Base-by-base conservation (phyloP, 2,329 filamentous ascomycete species). In the Pyrenophora seminiperda region DNA sequence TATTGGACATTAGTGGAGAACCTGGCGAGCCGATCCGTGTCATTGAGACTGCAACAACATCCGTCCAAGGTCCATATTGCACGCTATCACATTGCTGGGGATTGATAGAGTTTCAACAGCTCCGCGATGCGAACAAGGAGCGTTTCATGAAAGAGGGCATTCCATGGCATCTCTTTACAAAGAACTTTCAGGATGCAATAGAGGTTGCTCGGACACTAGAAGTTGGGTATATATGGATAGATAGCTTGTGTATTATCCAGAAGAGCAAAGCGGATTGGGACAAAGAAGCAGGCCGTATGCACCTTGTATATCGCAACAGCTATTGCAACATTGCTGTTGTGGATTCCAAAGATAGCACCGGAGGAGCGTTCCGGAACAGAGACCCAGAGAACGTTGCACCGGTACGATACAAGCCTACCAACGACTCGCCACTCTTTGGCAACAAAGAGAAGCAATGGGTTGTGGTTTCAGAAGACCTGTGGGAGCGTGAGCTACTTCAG, bases 241-340 rank as follows among this genome's bases (percentile, higher is more conserved):
- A 66, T 37, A 56, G 51, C 19, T 30, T 63, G 14, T 65, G 62
- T 29, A 60, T 58, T 14, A 54, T 61, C 33, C 61, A 65, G 32
- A 55, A 56, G 1, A 15, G 19, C 2, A 37, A 33, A 10, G 56
- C 56, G 4, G 65, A 68, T 46, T 69, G 61, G 45, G 24, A 31
- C 1, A 15, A 18, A 2, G 65, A 69, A 38, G 63, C 43, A 7
- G 17, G 22, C 4, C 32, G 41, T 3, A 71, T 71, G 68, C 62
- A 67, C 41, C 14, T 54, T 20, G 62, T 71, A 5, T 72, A 72
- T 50, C 46, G 66, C 1, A 62, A 66, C 24, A 54, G 47, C 11
- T 66, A 63, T 15, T 66, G 65, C 32, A 72, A 70, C 32, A 62
- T 71, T 29, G 65, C 65, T 1, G 50, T 57, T 32, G 62, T 50